A percentile compares a stretch with the other conserved stretches of the same genome.
phyloP scores from a whole-genome alignment of 345 rosid species.

The Eucalyptus albens region DNA sequence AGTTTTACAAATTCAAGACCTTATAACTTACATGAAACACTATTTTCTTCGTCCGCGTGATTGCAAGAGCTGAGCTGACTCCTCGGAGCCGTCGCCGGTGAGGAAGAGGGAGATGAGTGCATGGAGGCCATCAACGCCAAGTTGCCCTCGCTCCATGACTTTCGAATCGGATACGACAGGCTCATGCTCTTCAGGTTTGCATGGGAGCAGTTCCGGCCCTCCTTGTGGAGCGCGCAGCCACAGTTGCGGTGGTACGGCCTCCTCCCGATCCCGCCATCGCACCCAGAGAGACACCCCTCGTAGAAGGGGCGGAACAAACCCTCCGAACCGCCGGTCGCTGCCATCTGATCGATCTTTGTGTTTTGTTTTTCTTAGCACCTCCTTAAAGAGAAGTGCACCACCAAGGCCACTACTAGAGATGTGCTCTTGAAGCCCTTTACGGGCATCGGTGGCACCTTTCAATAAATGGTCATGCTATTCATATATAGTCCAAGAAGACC shows the following conservation, averaged over 20 bases:
- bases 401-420: neutral
- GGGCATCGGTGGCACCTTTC: neutral
- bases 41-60: neutral
- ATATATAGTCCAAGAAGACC: neutral
- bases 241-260: conserved; percentile 45
- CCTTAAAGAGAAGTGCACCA: neutral
- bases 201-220: neutral
- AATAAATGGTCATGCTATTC: neutral
- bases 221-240: conserved; percentile 20
- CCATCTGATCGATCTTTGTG: neutral
- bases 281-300: conserved; percentile 43
- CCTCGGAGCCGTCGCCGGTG: neutral
- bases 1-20: neutral
- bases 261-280: conserved; percentile 27
- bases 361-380: neutral
- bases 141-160: conserved; percentile 61
- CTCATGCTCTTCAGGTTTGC: conserved; percentile 1
- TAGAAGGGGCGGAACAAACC: conserved; percentile 39
- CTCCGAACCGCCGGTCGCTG: conserved; percentile 47
- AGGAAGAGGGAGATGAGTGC: conserved; percentile 28
- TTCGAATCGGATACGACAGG: conserved; percentile 39
- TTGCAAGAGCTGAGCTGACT: neutral
- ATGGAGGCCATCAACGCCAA: conserved; percentile 11
- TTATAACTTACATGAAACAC: neutral
- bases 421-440: neutral